Percentiles rank a stretch among this genome's conserved stretches.
Conservation (phyloP, 768 basidiomycete species). For the Sarcomyxa edulis region DNA sequence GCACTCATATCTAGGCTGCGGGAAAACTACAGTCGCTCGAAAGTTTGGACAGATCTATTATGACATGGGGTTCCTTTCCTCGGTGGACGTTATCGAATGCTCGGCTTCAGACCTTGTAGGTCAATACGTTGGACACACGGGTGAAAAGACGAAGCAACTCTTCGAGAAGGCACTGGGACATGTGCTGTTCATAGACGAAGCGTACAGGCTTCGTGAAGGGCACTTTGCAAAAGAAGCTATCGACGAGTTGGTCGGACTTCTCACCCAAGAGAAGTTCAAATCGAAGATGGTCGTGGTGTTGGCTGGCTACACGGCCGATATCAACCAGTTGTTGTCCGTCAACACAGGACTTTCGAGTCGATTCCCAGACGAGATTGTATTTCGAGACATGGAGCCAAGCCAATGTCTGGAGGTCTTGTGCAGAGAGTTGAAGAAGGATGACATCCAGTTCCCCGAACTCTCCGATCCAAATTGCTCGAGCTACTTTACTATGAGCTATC, state of each 20-base stretch:
- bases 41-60: slow-evolving; percentile 61
- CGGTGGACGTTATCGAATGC: slow-evolving; percentile 54
- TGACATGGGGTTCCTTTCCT: slow-evolving; percentile 52
- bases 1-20: slow-evolving; percentile 34
- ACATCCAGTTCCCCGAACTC: slow-evolving; percentile 32
- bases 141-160: slow-evolving; percentile 54
- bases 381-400: slow-evolving; percentile 44
- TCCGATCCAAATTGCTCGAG: slow-evolving; percentile 19
- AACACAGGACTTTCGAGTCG: slow-evolving; percentile 66
- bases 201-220: slow-evolving; percentile 57
- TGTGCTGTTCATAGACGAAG: slow-evolving; percentile 70
- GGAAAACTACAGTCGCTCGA: slow-evolving; percentile 58
- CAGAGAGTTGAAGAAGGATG: slow-evolving; percentile 39
- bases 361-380: slow-evolving; percentile 56
- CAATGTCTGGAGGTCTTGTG: slow-evolving; percentile 46
- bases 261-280: slow-evolving; percentile 54
- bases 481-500: slow-evolving; percentile 29
- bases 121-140: slow-evolving; percentile 67
- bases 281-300: slow-evolving; percentile 61
- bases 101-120: slow-evolving; percentile 68
- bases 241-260: slow-evolving; percentile 60
- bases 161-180: slow-evolving; percentile 64
- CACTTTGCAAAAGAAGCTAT: slow-evolving; percentile 67
- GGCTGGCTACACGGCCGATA: slow-evolving; percentile 66
- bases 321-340: slow-evolving; percentile 51